These are phyloP conservation scores for Skeletonema grethae DNA, from an alignment of 108 stramenopile genomes.

Conservation along the genomic window DNA sequence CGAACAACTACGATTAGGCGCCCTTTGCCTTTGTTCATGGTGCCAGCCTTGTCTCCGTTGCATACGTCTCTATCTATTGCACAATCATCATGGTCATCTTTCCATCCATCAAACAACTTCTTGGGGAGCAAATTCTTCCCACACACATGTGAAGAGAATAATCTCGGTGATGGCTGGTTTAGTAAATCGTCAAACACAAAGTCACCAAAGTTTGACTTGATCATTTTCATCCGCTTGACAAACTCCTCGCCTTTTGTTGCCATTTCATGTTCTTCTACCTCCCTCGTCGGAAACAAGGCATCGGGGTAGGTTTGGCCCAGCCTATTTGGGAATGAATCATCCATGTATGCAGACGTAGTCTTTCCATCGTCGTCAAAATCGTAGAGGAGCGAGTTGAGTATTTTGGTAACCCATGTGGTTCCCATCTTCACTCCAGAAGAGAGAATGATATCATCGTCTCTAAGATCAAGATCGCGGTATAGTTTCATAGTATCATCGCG, in stretches of 20 bases:
- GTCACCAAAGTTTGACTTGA: slow-evolving; percentile 2
- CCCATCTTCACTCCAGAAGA: slow-evolving; percentile 1
- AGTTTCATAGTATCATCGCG: slow-evolving; percentile 4
- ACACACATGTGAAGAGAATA: background rate
- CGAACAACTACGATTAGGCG: slow-evolving; percentile 30
- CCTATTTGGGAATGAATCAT: background rate
- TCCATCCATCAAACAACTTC: slow-evolving; percentile 11
- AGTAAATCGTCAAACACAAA: slow-evolving; percentile 3
- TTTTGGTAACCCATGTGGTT: slow-evolving; percentile 17
- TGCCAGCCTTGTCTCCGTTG: background rate
- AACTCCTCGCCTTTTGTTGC: background rate
- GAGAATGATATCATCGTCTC: slow-evolving; percentile 25
- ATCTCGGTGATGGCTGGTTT: background rate
- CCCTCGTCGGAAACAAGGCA: background rate
- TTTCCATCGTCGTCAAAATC: slow-evolving; percentile 23
- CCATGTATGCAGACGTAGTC: slow-evolving; percentile 7
- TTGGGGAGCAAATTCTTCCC: slow-evolving; percentile 15
- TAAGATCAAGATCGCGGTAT: slow-evolving; percentile 6
- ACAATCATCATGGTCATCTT: background rate
- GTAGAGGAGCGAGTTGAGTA: slow-evolving; percentile 7
- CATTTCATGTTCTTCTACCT: background rate
- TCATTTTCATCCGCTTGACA: background rate
- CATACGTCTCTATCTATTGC: background rate
- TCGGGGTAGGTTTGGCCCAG: background rate
- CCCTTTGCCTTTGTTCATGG: slow-evolving; percentile 21